Base-by-base conservation (phyloP, 1,284 basidiomycete species). In the Cutaneotrichosporon curvatum region DNA sequence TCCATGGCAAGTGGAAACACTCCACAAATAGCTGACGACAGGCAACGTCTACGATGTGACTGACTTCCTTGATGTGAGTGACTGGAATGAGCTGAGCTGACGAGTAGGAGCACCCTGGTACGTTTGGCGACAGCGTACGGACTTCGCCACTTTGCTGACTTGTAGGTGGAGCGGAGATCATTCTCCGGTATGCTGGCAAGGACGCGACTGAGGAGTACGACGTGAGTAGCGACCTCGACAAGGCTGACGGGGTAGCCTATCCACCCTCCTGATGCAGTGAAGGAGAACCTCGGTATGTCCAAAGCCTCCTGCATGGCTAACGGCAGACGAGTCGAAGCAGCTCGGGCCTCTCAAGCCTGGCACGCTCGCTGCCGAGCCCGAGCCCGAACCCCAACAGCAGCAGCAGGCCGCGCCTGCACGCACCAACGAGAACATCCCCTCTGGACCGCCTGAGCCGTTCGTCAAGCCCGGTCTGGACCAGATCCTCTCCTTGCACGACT, bases 401-500 rank as follows among this genome's bases (percentile, higher is more conserved):
- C 58, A 1, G 47, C 61, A 1, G 75, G 75, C 32, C 74, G 76
- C 38, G 72, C 23, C 73, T n/a, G n/a, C n/a, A n/a, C n/a, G n/a
- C n/a, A 40, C 68, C 82, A 37, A 21, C n/a, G 37, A 15, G 33
- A n/a, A 21, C 31, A 31, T 18, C 45, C 40, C 21, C n/a, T 40
- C 45, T 4, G 38, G 34, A 25, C 52, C 43, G 15, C 57, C 61
- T 19, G 60, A 68, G 50, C 65, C 65, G 36, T 67, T 62, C 39
- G 58, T 60, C 45, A 68, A 67, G 45, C 89, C 89, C 0, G 73
- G 79, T 2, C 74, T 95, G 19, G 78, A 79, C 41, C 81, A 87
- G 68, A 84, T 90, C 44, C 75, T 94, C 30, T 90, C 85, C 59
- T 72, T 95, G 57, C 87, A 91, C 68, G 90, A 96, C 68, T 92